Evolutionary conservation across 2,329 filamentous ascomycete genomes (phyloP), one percentile per base, ranked within the genome.

Genomic region (Fusarium torulosum): DNA sequence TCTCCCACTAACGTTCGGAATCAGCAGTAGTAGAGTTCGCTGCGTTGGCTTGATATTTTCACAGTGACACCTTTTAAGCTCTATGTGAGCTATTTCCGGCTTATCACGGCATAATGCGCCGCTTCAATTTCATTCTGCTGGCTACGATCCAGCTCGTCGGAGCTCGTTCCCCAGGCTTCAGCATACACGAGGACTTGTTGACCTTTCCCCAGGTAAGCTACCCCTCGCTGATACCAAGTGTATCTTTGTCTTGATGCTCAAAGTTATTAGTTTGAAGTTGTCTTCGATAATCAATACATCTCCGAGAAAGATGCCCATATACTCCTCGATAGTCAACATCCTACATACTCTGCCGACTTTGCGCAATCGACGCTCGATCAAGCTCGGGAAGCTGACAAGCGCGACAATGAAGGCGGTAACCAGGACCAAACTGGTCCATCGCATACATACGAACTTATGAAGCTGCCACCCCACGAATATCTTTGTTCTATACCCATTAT

Each of bases 401-500:
- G 51, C 37, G 73, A 77, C 45, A 76, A 81, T 38, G 76, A 69
- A 47, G 74, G 72, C 66, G 33, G 37, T 27, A 55, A 45, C n/a
- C 40, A 50, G 41, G 66, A 53, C 31, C 53, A 69, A 19, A 40
- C 38, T 17, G 60, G 44, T 1, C 45, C 45, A 7, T 64, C 62
- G 25, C 80, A 82, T 66, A 83, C 79, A 6, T 95, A 95, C 78
- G 92, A 97, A 79, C 81, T 91, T 51, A 89, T 97, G 82, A 87
- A 88, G 54, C 82, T 94, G 56, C 82, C 90, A 15, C 87, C 87
- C 1, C 86, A 89, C 63, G 87, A 86, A 43, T 97, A 94, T 74
- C 86, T 97, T n/a, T 97, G 94, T 80, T 88, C 90, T 44, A 91
- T 97, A 44, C 94, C 94, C 2, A 81, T 88, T 21, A 85, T 96